Evolutionary conservation across 306 rosid genomes (phyloP), one percentile per base, ranked within the genome.

Genomic region (Dalbergia oliveri): DNA sequence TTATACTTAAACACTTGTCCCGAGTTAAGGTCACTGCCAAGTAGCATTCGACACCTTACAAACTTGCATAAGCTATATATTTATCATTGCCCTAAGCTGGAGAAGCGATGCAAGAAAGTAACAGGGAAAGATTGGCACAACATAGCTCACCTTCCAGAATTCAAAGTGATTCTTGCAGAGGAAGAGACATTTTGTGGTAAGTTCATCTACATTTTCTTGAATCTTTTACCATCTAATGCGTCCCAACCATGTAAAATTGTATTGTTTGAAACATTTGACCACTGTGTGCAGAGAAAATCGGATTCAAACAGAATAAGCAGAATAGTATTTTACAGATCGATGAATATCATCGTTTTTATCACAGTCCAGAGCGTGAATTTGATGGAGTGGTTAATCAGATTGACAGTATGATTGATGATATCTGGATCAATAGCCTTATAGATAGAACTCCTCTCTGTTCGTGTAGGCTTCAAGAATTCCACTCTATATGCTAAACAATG

Each of bases 1-100:
- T 26, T 26, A 18, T 78, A 58, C 0, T 0, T 0, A 0, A 0
- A 21, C 0, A 21, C 23, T 0, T 0, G 73, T 43, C 0, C 3
- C 0, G 11, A 64, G 60, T 26, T 72, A 23, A 73, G 69, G 10
- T 73, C 80, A 8, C 21, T 81, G 0, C 80, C 84, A 4, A n/a
- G 7, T 19, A 66, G 35, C 70, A 1, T 78, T 47, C 69, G 18
- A 12, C 61, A 39, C 21, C 76, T 68, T 39, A 58, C 23, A 6
- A 69, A 58, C 54, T 66, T 81, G 54, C 3, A 14, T 12, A 0
- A 6, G 2, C 49, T 66, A 10, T 0, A 0, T n/a, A 81, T 73
- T 18, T 0, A 0, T 0, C 0, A 0, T 0, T 66, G 80, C 14
- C 56, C 61, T 9, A 1, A 2, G 19, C 14, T 66, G 69, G 11